Conservation (phyloP, 495 filamentous ascomycete genomes). For the Trichoderma asperelloides region DNA sequence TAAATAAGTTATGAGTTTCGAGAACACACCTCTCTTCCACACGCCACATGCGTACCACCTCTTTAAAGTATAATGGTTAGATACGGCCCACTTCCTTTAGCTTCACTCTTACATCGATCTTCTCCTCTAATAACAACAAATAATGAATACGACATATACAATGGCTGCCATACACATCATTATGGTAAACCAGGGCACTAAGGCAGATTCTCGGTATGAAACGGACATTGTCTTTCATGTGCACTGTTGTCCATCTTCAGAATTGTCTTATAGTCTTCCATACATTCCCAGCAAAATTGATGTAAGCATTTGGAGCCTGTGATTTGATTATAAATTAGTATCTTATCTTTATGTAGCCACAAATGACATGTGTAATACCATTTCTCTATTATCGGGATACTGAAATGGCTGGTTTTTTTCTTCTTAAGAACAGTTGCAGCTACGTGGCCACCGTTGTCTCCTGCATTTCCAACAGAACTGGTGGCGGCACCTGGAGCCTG, state of each 20-base stretch:
- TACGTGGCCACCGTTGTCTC: background rate
- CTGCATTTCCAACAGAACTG: background rate
- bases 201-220: background rate
- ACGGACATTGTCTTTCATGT: background rate
- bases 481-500: background rate
- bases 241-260: background rate
- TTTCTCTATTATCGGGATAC: background rate
- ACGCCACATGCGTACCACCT: no score
- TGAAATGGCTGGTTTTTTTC: background rate
- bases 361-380: background rate
- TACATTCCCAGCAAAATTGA: background rate
- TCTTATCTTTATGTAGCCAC: background rate
- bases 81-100: no score
- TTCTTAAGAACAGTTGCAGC: no score
- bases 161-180: no score
- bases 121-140: no score
- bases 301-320: background rate
- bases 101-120: no score
- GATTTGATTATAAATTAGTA: no score
- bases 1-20: no score
- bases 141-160: no score
- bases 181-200: no score
- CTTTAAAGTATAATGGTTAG: no score
- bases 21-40: no score
- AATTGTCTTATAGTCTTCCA: background rate